Evolutionary conservation across 1,284 basidiomycete species (phyloP).

Genomic region (Trichosporon sp.): DNA sequence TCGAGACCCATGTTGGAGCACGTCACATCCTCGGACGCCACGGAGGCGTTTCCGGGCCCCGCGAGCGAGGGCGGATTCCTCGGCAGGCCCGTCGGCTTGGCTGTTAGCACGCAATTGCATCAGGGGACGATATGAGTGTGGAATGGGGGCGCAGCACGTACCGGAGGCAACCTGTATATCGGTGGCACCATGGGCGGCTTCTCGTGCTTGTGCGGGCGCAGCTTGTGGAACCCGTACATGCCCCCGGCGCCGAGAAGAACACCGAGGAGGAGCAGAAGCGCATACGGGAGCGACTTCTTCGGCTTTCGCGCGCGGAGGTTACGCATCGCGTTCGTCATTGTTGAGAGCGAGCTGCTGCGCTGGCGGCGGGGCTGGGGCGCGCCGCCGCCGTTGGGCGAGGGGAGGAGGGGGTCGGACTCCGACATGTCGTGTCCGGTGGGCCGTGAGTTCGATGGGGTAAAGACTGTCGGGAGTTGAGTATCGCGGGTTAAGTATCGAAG

Average conservation of each 20-base stretch:
- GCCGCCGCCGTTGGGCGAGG: constrained; percentile 1
- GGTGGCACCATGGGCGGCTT: constrained; percentile 34
- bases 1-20: constrained; percentile 82
- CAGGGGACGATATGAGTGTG: background rate
- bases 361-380: background rate
- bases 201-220: background rate
- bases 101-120: constrained; percentile 3
- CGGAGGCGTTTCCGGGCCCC: constrained; percentile 73
- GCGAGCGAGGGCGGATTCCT: constrained; percentile 75
- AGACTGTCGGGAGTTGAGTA: background rate
- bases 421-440: background rate
- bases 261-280: constrained; percentile 23
- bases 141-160: constrained; percentile 18
- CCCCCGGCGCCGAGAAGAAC: constrained; percentile 26
- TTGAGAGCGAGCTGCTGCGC: background rate
- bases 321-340: background rate
- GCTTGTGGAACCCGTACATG: constrained; percentile 17
- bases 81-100: constrained; percentile 53
- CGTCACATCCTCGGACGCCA: constrained; percentile 79
- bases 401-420: constrained; percentile 30
- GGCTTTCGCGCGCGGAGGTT: background rate
- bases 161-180: constrained; percentile 29
- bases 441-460: background rate
- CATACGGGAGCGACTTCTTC: constrained; percentile 13
- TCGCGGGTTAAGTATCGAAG: background rate